Evolutionary conservation across 805 yeast genomes (phyloP), one percentile per base, ranked within the genome.

Genomic region (Tanozyma kutaoensis): DNA sequence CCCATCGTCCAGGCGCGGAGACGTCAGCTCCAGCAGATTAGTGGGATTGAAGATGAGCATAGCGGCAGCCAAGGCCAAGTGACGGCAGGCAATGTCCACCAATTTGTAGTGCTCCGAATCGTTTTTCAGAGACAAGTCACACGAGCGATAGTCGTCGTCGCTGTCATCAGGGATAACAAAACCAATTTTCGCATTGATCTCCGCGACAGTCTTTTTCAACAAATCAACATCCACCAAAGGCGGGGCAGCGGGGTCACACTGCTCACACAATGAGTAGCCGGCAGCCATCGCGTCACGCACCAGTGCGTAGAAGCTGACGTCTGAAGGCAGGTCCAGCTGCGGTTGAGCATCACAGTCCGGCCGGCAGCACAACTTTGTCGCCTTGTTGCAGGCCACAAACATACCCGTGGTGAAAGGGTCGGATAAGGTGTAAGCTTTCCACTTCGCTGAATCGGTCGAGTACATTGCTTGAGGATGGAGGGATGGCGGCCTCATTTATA

Each of bases 31-130:
- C 7, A 5, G 7, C 5, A n/a, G 12, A 5, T 6, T 22, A 14
- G 36, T 33, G 5, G 45, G 49, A 23, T 41, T 42, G 33, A 51
- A 55, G 4, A 58, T 43, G 25, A 48, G 51, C 20, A 58, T 49
- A 8, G 73, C 78, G 2, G 91, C 93, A 18, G 91, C 91, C 23
- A 75, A 57, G 1, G 88, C 85, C 42, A 80, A 74, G 48, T 79
- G 86, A 29, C 88, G 71, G 43, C 93, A 81, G 1, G 93, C 91
- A 40, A 74, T 66, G 43, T 73, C 79, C 14, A 76, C 81, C 24
- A 76, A 61, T 33, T 74, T 62, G 39, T 70, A 62, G 43, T 79
- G 86, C 40, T 76, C 84, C 24, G 70, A 58, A 44, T 76, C 81
- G 45, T 71, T 71, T 40, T 71, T 69, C 14, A 73, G 58, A 16